Evolutionary conservation across 768 basidiomycete genomes (phyloP), one percentile per base, ranked within the genome.

Genomic region (Boletus tylopilopsis): DNA sequence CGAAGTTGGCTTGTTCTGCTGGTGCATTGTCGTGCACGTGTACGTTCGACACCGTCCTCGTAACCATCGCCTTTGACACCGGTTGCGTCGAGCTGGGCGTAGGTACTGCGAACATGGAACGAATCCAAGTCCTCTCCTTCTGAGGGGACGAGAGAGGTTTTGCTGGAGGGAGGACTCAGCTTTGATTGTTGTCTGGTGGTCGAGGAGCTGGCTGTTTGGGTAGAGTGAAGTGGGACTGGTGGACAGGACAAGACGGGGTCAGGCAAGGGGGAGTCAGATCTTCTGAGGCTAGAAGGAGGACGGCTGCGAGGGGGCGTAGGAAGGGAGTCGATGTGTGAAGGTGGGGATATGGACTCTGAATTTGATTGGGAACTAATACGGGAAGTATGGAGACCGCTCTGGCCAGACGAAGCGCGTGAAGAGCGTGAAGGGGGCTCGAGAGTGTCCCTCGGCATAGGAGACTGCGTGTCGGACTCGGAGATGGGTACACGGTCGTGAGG

Each of bases 11-110:
- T 86, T 12, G 74, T 73, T 58, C 78, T 72, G 58, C 73, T 82
- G 18, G 61, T 61, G 44, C 78, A 76, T 54, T 82, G 65, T 59
- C 87, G 74, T 21, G 90, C 88, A 51, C 95, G 79, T 23, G 94
- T 98, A 32, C 92, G 83, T 70, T 98, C 95, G 7, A 95, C 78
- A 32, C 95, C 95, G 57, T 95, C 93, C 59, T 92, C 89, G 68
- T 84, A 91, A 0, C 95, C 95, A 63, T 98, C 95, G 3, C 94
- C 94, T 62, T 82, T 87, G 32, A 97, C 94, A n/a, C 95, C 95
- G 36, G 79, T 79, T 10, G 79, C 71, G 42, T 97, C 92, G n/a
- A 98, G 76, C 54, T 89, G 80, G 0, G 94, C 95, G 64, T 97
- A 94, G 1, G 90, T 91, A 51, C 77, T 85, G 34, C 91, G 80